Percentiles rank a stretch among this genome's conserved stretches.
Evolutionary conservation across 495 filamentous ascomycete species (phyloP).

Genomic region (Massariosphaeria phaeospora): DNA sequence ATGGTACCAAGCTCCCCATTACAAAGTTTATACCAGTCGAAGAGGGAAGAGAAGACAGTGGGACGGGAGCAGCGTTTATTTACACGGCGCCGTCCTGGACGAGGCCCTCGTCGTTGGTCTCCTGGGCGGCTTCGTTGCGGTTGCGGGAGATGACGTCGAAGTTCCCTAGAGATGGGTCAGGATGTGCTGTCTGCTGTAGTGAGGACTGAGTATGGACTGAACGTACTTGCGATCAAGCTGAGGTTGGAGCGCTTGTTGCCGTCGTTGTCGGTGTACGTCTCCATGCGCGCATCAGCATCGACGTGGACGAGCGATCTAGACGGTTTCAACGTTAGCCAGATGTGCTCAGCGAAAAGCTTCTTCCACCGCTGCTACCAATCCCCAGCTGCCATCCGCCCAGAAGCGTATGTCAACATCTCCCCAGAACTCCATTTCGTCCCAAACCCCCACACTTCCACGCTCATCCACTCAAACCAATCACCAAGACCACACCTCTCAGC

Average conservation of each 20-base stretch:
- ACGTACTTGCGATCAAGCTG: conserved; percentile 71
- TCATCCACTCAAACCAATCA: background rate
- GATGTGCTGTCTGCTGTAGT: background rate
- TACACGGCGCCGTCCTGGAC: conserved; percentile 23
- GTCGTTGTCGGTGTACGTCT: conserved; percentile 56
- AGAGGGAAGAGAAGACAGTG: background rate
- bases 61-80: background rate
- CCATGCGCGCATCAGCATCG: conserved; percentile 66
- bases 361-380: background rate
- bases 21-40: background rate
- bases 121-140: background rate
- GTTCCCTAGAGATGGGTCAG: conserved; percentile 43
- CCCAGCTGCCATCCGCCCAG: no score
- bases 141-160: conserved; percentile 59
- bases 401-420: no score
- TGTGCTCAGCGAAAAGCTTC: background rate
- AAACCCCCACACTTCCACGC: background rate
- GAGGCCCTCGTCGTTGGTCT: conserved; percentile 28
- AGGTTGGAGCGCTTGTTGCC: conserved; percentile 54
- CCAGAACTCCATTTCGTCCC: no score
- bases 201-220: background rate
- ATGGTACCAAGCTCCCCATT: background rate
- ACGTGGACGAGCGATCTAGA: conserved; percentile 56
- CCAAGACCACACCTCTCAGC: background rate
- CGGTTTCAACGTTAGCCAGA: background rate